Conservation (phyloP, 1,284 basidiomycete species). For the Cutaneotrichosporon sp. region DNA sequence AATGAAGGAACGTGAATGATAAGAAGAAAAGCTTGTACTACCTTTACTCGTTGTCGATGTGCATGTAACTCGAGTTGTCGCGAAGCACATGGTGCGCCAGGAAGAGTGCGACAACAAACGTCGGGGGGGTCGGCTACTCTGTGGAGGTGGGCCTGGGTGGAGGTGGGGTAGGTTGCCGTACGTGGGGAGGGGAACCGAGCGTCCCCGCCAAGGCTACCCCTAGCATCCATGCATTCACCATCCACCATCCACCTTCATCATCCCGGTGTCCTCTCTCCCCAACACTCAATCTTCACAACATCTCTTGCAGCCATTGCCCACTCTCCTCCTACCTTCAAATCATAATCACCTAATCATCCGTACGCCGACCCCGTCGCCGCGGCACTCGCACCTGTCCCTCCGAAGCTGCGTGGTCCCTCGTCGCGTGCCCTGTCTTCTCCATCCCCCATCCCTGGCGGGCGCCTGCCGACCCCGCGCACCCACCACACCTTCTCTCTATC, state of each 20-base stretch:
- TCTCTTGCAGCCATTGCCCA: no score
- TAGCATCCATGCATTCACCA: no score
- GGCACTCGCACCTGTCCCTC: neutral
- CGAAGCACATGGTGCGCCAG: no score
- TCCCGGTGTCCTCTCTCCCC: no score
- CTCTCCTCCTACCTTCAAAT: neutral
- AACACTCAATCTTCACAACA: no score
- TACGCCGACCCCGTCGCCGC: slow-evolving; percentile 55
- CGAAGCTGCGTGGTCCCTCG: neutral
- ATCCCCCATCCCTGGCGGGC: neutral
- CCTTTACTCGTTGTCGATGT: neutral
- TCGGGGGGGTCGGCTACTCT: no score
- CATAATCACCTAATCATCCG: neutral
- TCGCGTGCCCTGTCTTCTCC: neutral
- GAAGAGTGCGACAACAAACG: no score
- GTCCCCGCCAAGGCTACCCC: no score
- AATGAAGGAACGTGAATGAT: neutral
- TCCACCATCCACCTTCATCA: no score
- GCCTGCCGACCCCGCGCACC: neutral
- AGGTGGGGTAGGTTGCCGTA: no score
- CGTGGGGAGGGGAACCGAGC: no score
- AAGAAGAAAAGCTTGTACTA: neutral
- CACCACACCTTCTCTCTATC: neutral
- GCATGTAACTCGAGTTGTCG: neutral
- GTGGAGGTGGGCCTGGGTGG: no score